Evolutionary conservation across 768 basidiomycete genomes (phyloP).

Genomic region (Boletus subparvulus): DNA sequence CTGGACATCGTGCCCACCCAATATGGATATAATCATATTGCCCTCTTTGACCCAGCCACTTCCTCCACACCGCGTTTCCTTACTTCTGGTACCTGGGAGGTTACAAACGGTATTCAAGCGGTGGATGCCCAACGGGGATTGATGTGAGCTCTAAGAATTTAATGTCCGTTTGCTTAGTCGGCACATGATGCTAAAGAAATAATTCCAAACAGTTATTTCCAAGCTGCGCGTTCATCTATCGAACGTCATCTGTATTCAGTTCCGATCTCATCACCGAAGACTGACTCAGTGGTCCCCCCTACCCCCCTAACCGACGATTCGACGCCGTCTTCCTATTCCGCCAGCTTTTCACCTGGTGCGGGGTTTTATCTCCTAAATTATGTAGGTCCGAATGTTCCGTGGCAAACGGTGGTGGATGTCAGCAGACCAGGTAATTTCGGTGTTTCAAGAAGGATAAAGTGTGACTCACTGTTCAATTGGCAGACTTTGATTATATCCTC

Average conservation of each 20-base stretch:
- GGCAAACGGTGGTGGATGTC: constrained; percentile 75
- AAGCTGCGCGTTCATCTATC: constrained; percentile 80
- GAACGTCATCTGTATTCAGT: constrained; percentile 85
- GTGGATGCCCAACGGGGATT: constrained; percentile 66
- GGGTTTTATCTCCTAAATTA: constrained; percentile 85
- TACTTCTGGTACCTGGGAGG: constrained; percentile 89
- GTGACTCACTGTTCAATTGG: constrained; percentile 2
- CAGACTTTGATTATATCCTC: constrained; percentile 65
- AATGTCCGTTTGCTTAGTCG: constrained; percentile 29
- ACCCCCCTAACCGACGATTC: constrained; percentile 52
- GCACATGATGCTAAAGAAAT: constrained; percentile 23
- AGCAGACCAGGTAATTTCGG: constrained; percentile 42
- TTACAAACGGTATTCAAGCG: constrained; percentile 68
- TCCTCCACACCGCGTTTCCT: constrained; percentile 74
- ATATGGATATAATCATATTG: constrained; percentile 90
- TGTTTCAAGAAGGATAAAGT: neutral
- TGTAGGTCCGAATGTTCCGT: constrained; percentile 79
- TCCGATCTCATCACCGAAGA: constrained; percentile 54
- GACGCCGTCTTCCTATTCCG: constrained; percentile 56
- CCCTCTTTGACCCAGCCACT: constrained; percentile 79
- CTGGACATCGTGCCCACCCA: constrained; percentile 83
- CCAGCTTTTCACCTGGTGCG: constrained; percentile 80
- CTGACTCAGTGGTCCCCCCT: constrained; percentile 36
- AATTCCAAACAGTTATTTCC: constrained; percentile 68
- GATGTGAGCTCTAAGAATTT: constrained; percentile 56